Percentiles rank a stretch among this genome's conserved stretches.
phyloP scores from a whole-genome alignment of 208 protist genomes.

The Borovskyia barvae region DNA sequence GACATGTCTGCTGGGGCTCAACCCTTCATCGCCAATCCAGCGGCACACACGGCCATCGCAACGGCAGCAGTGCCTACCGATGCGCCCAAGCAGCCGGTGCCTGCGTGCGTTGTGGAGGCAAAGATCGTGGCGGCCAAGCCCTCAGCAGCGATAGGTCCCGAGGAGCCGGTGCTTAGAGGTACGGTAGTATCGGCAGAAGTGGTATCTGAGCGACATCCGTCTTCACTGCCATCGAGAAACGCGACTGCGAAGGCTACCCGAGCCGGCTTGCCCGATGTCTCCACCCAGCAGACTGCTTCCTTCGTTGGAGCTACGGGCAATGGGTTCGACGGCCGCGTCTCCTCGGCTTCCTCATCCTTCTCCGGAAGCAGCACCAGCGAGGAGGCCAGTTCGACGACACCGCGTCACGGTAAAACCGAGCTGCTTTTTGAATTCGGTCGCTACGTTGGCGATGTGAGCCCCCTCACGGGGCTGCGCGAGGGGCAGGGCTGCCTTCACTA shows the following conservation, averaged over 20 bases:
- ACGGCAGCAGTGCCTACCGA: neutral
- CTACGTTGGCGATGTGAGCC: conserved; percentile 60
- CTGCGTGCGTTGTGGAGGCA: neutral
- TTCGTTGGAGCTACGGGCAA: too few species aligned
- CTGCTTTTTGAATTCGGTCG: conserved; percentile 60
- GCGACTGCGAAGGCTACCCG: too few species aligned
- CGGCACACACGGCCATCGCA: too few species aligned
- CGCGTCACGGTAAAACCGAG: conserved; percentile 20
- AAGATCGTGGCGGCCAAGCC: neutral
- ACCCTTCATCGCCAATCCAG: too few species aligned
- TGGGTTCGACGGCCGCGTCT: too few species aligned
- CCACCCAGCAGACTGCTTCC: too few species aligned
- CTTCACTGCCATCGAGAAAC: neutral
- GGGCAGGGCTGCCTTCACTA: conserved; percentile 66
- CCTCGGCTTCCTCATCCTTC: neutral
- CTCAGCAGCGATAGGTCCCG: neutral
- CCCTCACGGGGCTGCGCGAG: conserved; percentile 40
- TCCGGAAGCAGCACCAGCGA: conserved; percentile 2
- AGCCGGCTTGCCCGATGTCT: too few species aligned
- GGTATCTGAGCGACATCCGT: neutral
- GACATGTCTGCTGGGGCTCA: too few species aligned
- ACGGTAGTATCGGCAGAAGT: conserved; percentile 10
- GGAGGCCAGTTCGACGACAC: neutral
- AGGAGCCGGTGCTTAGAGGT: conserved; percentile 12
- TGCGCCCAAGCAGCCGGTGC: too few species aligned